phyloP scores from a whole-genome alignment of 1,284 basidiomycete species.

The Pyrrhoderma lamaoense region DNA sequence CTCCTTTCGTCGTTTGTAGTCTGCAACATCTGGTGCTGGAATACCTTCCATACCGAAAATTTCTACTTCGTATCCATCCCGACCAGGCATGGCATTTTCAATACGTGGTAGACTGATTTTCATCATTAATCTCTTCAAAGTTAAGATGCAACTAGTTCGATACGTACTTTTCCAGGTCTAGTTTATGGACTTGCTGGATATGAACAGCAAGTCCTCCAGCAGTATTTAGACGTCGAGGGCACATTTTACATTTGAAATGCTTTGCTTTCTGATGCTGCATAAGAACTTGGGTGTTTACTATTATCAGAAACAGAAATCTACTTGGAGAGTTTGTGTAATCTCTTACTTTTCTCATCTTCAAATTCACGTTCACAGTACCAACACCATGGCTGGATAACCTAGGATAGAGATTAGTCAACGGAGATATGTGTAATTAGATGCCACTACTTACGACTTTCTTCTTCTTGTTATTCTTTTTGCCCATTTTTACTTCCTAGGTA shows the following conservation, averaged over 20 bases:
- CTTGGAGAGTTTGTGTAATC: conserved; percentile 2
- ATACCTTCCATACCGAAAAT: conserved; percentile 99
- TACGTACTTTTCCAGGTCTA: conserved; percentile 89
- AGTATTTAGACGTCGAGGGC: conserved; percentile 91
- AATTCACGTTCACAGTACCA: conserved; percentile 99
- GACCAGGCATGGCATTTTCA: conserved; percentile 92
- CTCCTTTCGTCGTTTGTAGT: conserved; percentile 92
- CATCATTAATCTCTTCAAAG: not conserved
- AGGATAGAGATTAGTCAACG: conserved; percentile 11
- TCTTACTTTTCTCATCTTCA: conserved; percentile 89
- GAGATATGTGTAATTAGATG: not conserved
- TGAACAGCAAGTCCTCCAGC: conserved; percentile 98
- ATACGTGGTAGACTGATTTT: conserved; percentile 66
- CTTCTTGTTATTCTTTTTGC: conserved; percentile 78
- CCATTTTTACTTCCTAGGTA: conserved; percentile 39
- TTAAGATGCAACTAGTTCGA: not conserved
- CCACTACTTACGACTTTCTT: conserved; percentile 44
- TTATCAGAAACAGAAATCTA: conserved; percentile 1
- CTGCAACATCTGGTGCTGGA: conserved; percentile 86
- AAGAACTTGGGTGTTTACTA: conserved; percentile 52
- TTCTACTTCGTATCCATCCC: conserved; percentile 97
- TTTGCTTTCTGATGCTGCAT: conserved; percentile 99
- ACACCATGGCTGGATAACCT: conserved; percentile 91
- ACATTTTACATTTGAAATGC: conserved; percentile 97
- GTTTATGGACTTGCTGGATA: conserved; percentile 97